Percentiles rank a stretch among this genome's conserved stretches.
These are phyloP conservation scores for Trichocomaceae sp. DNA, from an alignment of 2,329 filamentous ascomycete species.

Conservation along the genomic window DNA sequence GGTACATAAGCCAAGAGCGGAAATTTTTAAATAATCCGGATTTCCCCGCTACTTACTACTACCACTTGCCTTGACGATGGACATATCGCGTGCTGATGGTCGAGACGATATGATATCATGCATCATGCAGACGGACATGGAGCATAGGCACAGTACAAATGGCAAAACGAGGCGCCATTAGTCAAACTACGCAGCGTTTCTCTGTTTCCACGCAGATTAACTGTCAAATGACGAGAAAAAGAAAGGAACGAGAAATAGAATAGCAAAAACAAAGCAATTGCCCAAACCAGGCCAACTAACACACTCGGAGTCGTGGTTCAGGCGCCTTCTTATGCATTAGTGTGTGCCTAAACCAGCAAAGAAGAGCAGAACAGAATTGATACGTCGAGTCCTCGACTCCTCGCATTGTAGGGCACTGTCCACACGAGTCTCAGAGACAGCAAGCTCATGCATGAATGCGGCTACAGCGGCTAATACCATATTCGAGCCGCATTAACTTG, in stretches of 20 bases:
- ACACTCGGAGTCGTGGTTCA: neutral
- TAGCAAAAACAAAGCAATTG: no score
- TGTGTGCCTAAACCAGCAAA: neutral
- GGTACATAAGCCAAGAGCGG: neutral
- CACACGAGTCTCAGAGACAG: neutral
- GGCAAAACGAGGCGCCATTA: no score
- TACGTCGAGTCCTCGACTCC: neutral
- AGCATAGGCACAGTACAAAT: no score
- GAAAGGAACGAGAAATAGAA: neutral
- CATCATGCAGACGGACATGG: no score
- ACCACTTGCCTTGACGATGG: no score
- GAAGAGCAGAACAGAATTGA: neutral
- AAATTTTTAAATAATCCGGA: neutral
- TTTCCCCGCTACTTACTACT: neutral
- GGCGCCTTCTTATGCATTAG: neutral
- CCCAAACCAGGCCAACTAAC: neutral
- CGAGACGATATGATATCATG: no score
- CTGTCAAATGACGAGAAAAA: neutral
- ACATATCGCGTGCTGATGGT: no score
- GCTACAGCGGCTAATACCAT: slow-evolving; percentile 10
- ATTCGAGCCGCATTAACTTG: neutral
- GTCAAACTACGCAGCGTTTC: neutral
- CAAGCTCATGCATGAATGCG: slow-evolving; percentile 7
- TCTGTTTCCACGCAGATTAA: neutral
- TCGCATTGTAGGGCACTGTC: neutral